These are phyloP conservation scores for Plasmodiophora brassicae DNA, from an alignment of 208 protist genomes.

Conservation along the genomic window DNA sequence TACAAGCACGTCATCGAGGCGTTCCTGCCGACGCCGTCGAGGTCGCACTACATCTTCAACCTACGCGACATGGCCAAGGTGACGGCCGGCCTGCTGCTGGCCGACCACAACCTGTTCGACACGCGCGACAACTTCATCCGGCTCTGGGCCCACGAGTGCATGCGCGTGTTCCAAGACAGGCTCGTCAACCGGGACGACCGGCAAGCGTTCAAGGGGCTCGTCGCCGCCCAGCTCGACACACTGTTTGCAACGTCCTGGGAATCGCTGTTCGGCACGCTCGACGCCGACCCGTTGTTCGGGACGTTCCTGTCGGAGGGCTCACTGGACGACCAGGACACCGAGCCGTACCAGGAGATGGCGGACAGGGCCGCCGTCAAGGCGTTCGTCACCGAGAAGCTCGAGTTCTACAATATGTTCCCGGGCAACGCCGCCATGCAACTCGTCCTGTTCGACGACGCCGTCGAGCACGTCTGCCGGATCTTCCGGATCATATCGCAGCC, in stretches of 20 bases:
- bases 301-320: constrained; percentile 78
- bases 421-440: constrained; percentile 83
- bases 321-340: constrained; percentile 54
- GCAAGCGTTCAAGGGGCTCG: constrained; percentile 77
- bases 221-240: constrained; percentile 81
- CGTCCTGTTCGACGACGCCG: constrained; percentile 94
- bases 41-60: constrained; percentile 97
- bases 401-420: constrained; percentile 78
- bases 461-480: constrained; percentile 92
- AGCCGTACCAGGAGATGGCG: constrained; percentile 85
- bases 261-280: constrained; percentile 65
- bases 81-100: constrained; percentile 89
- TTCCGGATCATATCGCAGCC: constrained; percentile 88
- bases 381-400: constrained; percentile 78
- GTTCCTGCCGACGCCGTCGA: constrained; percentile 90
- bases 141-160: constrained; percentile 94
- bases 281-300: constrained; percentile 76
- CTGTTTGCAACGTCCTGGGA: constrained; percentile 83
- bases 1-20: constrained; percentile 80
- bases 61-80: constrained; percentile 93
- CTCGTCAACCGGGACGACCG: constrained; percentile 85
- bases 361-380: constrained; percentile 73
- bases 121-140: constrained; percentile 84
- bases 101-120: constrained; percentile 76
- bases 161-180: constrained; percentile 91